These are phyloP conservation scores for Lentithecium fluviatile DNA, from an alignment of 495 filamentous ascomycete species.

Conservation along the genomic window DNA sequence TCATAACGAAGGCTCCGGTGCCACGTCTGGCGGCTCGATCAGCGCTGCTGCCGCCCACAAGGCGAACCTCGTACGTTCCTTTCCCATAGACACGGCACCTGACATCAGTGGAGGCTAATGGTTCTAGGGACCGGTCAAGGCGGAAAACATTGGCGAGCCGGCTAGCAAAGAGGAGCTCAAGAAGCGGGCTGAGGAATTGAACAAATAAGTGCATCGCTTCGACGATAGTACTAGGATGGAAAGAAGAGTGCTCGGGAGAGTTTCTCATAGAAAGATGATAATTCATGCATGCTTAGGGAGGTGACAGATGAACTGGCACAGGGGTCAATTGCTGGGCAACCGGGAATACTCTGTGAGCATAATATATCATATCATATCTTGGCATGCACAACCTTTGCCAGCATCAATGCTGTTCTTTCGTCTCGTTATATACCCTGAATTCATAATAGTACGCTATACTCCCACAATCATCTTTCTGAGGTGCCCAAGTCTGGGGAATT, in stretches of 20 bases:
- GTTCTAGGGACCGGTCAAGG: conserved; percentile 38
- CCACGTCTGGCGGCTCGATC: conserved; percentile 17
- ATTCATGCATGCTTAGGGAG: too few relatives aligned
- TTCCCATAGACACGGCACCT: neutral
- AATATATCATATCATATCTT: neutral
- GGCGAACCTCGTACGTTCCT: conserved; percentile 34
- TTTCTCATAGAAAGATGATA: too few relatives aligned
- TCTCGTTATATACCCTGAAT: too few relatives aligned
- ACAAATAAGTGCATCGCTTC: conserved; percentile 35
- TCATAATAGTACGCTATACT: too few relatives aligned
- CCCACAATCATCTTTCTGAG: too few relatives aligned
- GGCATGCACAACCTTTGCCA: neutral
- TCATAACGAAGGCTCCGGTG: conserved; percentile 33
- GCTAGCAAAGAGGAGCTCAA: conserved; percentile 48
- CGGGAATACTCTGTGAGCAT: neutral
- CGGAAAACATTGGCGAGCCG: conserved; percentile 54
- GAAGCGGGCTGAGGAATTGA: conserved; percentile 45
- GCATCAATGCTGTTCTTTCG: too few relatives aligned
- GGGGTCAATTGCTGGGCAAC: neutral
- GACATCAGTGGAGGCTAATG: conserved; percentile 1
- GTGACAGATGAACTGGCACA: neutral
- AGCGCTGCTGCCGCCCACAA: conserved; percentile 32
- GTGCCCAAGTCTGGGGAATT: too few relatives aligned
- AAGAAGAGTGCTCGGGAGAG: too few relatives aligned
- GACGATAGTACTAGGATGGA: neutral